Evolutionary conservation across 495 filamentous ascomycete species (phyloP), one percentile per base, ranked within the genome.

Genomic region (Penicillium dipodomyicola): DNA sequence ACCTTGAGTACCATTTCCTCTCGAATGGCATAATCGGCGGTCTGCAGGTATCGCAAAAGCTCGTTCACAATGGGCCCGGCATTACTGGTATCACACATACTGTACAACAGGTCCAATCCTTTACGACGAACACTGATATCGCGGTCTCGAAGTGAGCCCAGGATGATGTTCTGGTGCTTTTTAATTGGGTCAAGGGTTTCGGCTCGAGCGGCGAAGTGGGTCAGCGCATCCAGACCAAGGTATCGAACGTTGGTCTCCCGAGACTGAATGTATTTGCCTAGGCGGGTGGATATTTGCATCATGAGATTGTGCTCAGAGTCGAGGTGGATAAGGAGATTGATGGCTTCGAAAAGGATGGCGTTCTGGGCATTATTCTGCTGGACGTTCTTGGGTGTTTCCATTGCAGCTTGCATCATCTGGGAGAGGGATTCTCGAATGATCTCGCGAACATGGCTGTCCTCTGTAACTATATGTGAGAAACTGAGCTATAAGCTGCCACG

Each of bases 1-100:
- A 99, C 95, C 75, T 99, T 99, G 50, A 99, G 75, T 9, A 97
- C 95, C 95, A 99, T 97, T 70, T 99, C 95, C 72, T 99, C 95
- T 49, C 95, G 83, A 60, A 99, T 96, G 2, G 92, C 91, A 71
- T 96, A 98, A 69, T 99, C 95, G 11, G 95, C 95, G 43, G 87
- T 96, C 62, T 97, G 93, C 5, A 99, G 82, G 73, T 97, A 97
- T 57, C 91, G 88, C 20, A 99, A 74, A 46, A 99, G 85, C 75
- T 99, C 95, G 49, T 87, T 85, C 39, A 99, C 95, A 60, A 99
- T 96, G 4, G 89, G 86, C 54, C 87, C 87, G 5, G 95, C 90
- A 71, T 97, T 99, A 3, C 86, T 86, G 33, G 87, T 82, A 68
- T 99, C 95, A 70, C 95, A 99, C 95, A 99, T 99, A 83, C 95